Base-by-base conservation (phyloP, 208 protist genomes). In the Strigomonas culicis region DNA sequence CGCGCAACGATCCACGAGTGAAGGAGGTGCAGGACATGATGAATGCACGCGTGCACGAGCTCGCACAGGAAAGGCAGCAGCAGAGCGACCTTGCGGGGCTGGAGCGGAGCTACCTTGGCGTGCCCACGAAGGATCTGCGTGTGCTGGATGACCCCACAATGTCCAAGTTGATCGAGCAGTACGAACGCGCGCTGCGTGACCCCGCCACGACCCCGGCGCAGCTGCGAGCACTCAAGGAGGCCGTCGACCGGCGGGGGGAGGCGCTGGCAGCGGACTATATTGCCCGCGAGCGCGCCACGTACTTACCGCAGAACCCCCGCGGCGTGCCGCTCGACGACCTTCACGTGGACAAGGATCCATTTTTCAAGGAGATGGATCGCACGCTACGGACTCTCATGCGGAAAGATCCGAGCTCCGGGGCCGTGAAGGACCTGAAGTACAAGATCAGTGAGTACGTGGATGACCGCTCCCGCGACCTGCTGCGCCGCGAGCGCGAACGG, bases 301-400 rank as follows among this genome's bases (percentile, higher is more conserved):
- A 84, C 24, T 34, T 90, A 41, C 76, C 89, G 24, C 75, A 74
- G 44, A 86, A 85, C 66, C 85, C 92, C 68, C 83, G 85, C 49
- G 77, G 90, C 41, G 79, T 95, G 44, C 82, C 80, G 27, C 73
- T 95, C 1, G 79, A 80, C 43, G 83, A 93, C 44, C 77, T 95
- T 13, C 86, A 81, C 22, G 74, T 95, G 27, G 90, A 95, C 66
- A 21, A 71, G 57, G 82, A 95, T 27, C 28, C 30, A 21, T 17
- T 65, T 17, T 65, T 95, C 19, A 88, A 92, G 59, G 64, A 72
- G 24, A 65, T 90, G 13, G 90, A 95, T 63, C 79, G 78, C 28
- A 32, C 75, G 25, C 81, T 30, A 51, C 53, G 4, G 39, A 75
- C 68, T 60, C 56, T n/a, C 50, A 39, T 11, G 43, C 60, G 2